A percentile compares a stretch with the other conserved stretches of the same genome.
phyloP scores from a whole-genome alignment of 805 yeast species.

The Metschnikowia vanudenii region DNA sequence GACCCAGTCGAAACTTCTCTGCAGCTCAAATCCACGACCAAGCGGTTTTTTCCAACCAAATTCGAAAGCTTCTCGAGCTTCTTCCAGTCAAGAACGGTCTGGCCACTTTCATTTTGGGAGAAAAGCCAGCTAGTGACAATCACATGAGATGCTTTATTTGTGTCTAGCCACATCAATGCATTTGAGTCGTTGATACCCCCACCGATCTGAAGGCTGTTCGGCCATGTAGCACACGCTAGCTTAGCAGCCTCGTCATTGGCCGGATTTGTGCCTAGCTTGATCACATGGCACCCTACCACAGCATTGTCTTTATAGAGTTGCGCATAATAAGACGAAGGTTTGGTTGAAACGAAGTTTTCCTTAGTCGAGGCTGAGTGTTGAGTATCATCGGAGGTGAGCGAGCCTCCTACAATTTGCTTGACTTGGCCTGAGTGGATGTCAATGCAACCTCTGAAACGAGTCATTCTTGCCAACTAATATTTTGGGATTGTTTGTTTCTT shows the following conservation, averaged over 20 bases:
- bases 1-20: conserved; percentile 38
- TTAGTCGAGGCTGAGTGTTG: conserved; percentile 30
- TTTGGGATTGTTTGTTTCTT: neutral
- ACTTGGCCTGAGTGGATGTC: conserved; percentile 95
- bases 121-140: conserved; percentile 92
- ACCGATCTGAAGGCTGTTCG: conserved; percentile 74
- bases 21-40: conserved; percentile 92
- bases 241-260: conserved; percentile 81
- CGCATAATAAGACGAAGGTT: conserved; percentile 76
- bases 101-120: conserved; percentile 52
- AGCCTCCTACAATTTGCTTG: conserved; percentile 96
- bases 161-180: conserved; percentile 73
- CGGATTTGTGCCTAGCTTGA: conserved; percentile 76
- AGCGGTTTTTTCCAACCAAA: conserved; percentile 58
- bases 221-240: conserved; percentile 75
- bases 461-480: too few relatives aligned
- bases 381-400: conserved; percentile 57
- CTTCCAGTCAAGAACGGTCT: conserved; percentile 37
- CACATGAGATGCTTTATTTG: conserved; percentile 74
- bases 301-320: conserved; percentile 56
- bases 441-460: conserved; percentile 88
- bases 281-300: conserved; percentile 84
- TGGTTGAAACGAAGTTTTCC: conserved; percentile 71
- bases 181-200: conserved; percentile 84
- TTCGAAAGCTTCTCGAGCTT: conserved; percentile 52